phyloP scores from a whole-genome alignment of 768 basidiomycete species.

The Lactarius pseudohatsudake region DNA sequence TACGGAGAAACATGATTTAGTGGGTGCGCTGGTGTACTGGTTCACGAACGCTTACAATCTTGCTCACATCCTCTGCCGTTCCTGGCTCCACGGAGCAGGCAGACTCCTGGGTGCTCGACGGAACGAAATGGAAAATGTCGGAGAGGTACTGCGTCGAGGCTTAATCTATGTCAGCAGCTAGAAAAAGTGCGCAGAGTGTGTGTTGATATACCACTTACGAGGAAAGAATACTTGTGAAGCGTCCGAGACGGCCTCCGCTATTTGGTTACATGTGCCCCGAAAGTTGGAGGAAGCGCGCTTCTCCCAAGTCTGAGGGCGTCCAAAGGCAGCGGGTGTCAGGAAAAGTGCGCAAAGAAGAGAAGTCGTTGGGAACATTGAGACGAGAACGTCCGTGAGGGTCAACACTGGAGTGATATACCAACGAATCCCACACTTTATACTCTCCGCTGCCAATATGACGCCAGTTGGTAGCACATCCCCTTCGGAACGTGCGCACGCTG shows the following conservation, averaged over 20 bases:
- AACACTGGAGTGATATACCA: neutral
- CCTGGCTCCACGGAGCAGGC: slow-evolving; percentile 31
- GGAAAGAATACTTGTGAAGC: slow-evolving; percentile 7
- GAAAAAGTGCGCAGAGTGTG: neutral
- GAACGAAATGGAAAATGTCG: slow-evolving; percentile 24
- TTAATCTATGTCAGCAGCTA: slow-evolving; percentile 1
- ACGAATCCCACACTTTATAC: neutral
- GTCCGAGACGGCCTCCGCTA: neutral
- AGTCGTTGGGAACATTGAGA: neutral
- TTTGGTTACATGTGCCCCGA: neutral
- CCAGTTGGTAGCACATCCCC: too few species aligned
- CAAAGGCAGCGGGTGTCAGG: neutral
- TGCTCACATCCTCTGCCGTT: slow-evolving; percentile 25
- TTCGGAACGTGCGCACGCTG: too few species aligned
- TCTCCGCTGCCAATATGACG: too few species aligned
- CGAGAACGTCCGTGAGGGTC: neutral
- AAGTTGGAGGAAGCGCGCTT: neutral
- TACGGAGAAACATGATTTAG: neutral
- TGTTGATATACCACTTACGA: neutral
- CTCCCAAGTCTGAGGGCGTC: neutral
- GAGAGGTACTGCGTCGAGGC: slow-evolving; percentile 9
- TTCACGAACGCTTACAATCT: slow-evolving; percentile 19
- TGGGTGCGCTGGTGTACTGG: neutral
- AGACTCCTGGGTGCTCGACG: slow-evolving; percentile 21
- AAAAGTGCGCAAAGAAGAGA: neutral